Conservation (phyloP, 1,284 basidiomycete genomes). For the Stygiomarasmius scandens region DNA sequence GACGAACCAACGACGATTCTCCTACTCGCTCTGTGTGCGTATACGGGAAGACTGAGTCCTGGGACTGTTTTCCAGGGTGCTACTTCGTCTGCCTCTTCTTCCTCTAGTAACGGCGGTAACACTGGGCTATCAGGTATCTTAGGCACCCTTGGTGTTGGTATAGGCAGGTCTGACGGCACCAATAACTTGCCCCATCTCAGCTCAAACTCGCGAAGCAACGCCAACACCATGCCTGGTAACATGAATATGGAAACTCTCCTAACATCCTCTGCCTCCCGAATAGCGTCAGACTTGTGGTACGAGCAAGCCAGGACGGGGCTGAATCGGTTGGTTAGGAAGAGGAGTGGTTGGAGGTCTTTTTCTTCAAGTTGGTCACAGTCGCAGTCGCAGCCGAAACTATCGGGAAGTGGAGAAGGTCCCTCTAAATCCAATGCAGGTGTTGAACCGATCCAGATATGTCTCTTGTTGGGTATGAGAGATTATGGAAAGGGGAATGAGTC, state of each 20-base stretch:
- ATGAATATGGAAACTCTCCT: neutral
- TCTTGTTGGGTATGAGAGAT: constrained; percentile 20
- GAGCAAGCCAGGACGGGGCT: constrained; percentile 21
- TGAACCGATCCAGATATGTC: constrained; percentile 22
- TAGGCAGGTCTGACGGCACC: too few relatives aligned
- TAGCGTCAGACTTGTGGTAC: constrained; percentile 31
- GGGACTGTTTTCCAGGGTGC: neutral
- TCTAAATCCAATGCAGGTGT: too few relatives aligned
- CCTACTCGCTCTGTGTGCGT: constrained; percentile 29
- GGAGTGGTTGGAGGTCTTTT: neutral
- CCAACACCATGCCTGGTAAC: neutral
- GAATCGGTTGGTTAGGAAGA: constrained; percentile 21
- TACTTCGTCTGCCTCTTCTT: constrained; percentile 14
- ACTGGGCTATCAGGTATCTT: too few relatives aligned
- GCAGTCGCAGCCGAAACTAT: too few relatives aligned
- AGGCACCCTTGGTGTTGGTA: too few relatives aligned
- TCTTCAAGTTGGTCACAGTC: too few relatives aligned
- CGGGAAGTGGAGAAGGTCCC: too few relatives aligned
- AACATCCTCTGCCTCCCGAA: constrained; percentile 17
- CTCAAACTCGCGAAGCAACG: too few relatives aligned
- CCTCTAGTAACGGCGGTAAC: neutral
- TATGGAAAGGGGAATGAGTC: constrained; percentile 26
- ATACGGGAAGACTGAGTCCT: constrained; percentile 23
- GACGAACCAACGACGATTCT: constrained; percentile 16
- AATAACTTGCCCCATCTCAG: too few relatives aligned